Percentiles rank a stretch among this genome's conserved stretches.
Conservation (phyloP, 1,139 yeast genomes). For the Protomyces pachydermus region DNA sequence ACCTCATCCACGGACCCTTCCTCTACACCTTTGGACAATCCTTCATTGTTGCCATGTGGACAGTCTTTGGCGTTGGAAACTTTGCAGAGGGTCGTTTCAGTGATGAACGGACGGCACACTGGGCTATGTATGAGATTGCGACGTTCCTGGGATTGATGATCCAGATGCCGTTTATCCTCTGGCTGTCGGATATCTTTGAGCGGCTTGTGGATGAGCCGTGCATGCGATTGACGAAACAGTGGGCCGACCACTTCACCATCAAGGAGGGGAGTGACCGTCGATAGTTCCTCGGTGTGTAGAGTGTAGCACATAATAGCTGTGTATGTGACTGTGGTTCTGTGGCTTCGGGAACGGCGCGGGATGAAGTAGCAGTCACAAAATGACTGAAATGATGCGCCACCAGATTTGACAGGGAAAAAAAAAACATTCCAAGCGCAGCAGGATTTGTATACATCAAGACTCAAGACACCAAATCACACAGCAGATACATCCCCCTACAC, state of each 20-base stretch:
- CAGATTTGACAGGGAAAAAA: no score
- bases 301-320: no score
- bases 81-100: conserved; percentile 4
- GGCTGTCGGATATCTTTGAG: conserved; percentile 16
- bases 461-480: no score
- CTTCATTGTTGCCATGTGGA: conserved; percentile 6
- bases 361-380: no score
- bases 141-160: conserved; percentile 4
- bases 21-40: conserved; percentile 14
- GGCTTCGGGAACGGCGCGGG: no score
- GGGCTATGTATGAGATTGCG: conserved; percentile 10
- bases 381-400: no score
- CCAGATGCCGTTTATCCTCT: conserved; percentile 12
- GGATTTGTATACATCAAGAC: no score
- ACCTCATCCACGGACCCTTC: conserved; percentile 15
- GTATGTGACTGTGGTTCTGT: no score
- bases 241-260: conserved; percentile 2
- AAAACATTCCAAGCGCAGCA: no score
- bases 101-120: not conserved
- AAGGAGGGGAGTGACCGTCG: not conserved
- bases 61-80: conserved; percentile 9
- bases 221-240: conserved; percentile 8
- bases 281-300: not conserved
- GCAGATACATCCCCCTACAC: no score
- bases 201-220: conserved; percentile 11